Evolutionary conservation across 768 basidiomycete genomes (phyloP), one percentile per base, ranked within the genome.

Genomic region (Steccherinum ochraceum): DNA sequence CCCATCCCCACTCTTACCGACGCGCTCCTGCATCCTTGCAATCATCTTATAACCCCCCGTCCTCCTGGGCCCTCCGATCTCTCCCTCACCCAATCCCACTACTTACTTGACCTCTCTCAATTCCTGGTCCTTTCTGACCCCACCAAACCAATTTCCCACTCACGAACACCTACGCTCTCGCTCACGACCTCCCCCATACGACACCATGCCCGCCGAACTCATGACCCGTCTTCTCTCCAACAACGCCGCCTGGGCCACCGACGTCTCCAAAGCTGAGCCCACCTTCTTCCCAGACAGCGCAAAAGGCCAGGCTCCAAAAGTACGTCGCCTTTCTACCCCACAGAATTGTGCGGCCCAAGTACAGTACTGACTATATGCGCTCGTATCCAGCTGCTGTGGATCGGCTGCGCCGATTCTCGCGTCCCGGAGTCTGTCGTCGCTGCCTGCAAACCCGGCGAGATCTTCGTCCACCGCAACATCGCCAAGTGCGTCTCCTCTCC

Each of bases 381-480:
- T n/a, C n/a, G n/a, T n/a, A n/a, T n/a, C 12, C 41, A 84, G 83
- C 69, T 80, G 5, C 75, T 84, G 50, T 86, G 83, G 83, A 77
- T 86, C 60, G 82, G 83, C 40, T 86, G 83, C 63, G 75, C 86
- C 25, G 89, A 91, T 61, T 89, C 86, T 11, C 70, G 89, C 55
- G 84, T 88, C 0, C 86, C 86, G 7, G 89, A 89, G 61, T 78
- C 79, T 20, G 79, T 84, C 52, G 72, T 84, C 48, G 79, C 77
- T 24, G 75, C 69, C 24, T 66, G 76, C 7, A 72, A 73, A 53
- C 89, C 88, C 0, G 89, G 88, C 27, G 81, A 81, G 23, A 77
- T 85, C 48, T 90, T 91, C 55, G 79, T 82, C n/a, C 80, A 88
- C 65, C 69, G 89, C 35, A 90, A 90, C 65, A 82, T 91, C 53